phyloP scores from a whole-genome alignment of 2,329 filamentous ascomycete species.

The Pyrenophora teres region DNA sequence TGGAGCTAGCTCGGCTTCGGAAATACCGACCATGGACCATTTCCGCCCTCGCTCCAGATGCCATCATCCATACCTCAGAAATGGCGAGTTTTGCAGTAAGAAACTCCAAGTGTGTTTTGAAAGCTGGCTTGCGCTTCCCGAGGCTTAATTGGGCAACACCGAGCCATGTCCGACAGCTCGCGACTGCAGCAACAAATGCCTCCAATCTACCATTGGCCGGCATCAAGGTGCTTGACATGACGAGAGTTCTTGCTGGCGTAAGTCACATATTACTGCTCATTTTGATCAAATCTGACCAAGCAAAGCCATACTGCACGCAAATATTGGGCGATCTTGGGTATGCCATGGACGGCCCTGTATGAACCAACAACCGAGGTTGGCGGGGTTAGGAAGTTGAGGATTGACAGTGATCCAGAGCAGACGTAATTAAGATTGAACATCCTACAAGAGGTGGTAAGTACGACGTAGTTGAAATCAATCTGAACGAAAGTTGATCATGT shows the following conservation, averaged over 20 bases:
- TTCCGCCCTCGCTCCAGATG: not conserved
- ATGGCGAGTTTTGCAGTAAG: conserved; percentile 22
- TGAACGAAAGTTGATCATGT: not conserved
- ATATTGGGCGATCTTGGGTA: conserved; percentile 96
- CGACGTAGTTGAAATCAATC: no score
- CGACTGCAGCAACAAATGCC: conserved; percentile 49
- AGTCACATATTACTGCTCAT: conserved; percentile 42
- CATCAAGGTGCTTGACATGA: conserved; percentile 93
- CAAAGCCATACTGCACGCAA: conserved; percentile 93
- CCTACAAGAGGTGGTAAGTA: conserved; percentile 57
- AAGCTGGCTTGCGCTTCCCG: conserved; percentile 3
- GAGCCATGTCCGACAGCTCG: conserved; percentile 43
- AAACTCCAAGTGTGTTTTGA: conserved; percentile 21
- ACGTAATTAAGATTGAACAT: conserved; percentile 97
- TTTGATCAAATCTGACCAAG: conserved; percentile 22
- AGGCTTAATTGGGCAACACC: conserved; percentile 16
- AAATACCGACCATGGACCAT: conserved; percentile 14
- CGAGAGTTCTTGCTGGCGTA: conserved; percentile 90
- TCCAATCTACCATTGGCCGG: conserved; percentile 75
- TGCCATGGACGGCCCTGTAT: conserved; percentile 44
- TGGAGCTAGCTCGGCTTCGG: conserved; percentile 15
- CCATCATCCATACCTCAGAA: conserved; percentile 1
- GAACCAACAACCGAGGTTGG: conserved; percentile 43
- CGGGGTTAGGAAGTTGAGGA: conserved; percentile 12
- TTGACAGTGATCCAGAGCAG: conserved; percentile 65